Evolutionary conservation across 1,284 basidiomycete species (phyloP), one percentile per base, ranked within the genome.

Genomic region (Ceratobasidium sp.): DNA sequence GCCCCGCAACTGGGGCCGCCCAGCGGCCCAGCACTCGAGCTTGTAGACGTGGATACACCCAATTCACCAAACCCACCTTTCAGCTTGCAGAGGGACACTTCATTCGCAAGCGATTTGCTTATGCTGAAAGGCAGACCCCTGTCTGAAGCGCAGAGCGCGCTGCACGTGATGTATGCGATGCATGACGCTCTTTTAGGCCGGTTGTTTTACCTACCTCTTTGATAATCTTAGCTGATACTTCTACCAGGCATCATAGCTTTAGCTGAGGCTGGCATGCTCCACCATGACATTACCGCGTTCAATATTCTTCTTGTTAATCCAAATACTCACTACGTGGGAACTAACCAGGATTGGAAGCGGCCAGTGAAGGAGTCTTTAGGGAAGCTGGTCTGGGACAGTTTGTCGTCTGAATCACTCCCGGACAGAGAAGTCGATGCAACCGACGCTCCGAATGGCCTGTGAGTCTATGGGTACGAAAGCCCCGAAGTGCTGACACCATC

Each of bases 141-240:
- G 33, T 61, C 33, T 15, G 59, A 61, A 13, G 59, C 59, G 7
- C 59, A 40, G 33, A 38, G 23, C 23, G 17, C 59, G 9, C 15
- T 61, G 28, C 59, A 61, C 20, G 9, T 61, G 6, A 4, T 61
- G 17, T 40, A 20, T 40, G 59, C 59, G 17, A 38, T 61, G 15
- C 59, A 61, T 40, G 59, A 61, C 15, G 59, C 59, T 2, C 59
- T 61, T 61, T n/a, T 61, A 38, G 59, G 59, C 33, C 6, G 15
- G 12, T 17, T 10, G 15, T 5, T 17, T 15, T 20, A n/a, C n/a
- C n/a, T n/a, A n/a, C n/a, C 33, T 5, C 3, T 6, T 17, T 10
- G 59, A 2, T 61, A 5, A 10, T 9, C 17, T 28, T 33, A 4
- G 28, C 12, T 61, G 33, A 61, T 3, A 9, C 56, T 26, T 61